A percentile compares a stretch with the other conserved stretches of the same genome.
phyloP scores from a whole-genome alignment of 768 basidiomycete species.

The Strobilomyces dryophilus region DNA sequence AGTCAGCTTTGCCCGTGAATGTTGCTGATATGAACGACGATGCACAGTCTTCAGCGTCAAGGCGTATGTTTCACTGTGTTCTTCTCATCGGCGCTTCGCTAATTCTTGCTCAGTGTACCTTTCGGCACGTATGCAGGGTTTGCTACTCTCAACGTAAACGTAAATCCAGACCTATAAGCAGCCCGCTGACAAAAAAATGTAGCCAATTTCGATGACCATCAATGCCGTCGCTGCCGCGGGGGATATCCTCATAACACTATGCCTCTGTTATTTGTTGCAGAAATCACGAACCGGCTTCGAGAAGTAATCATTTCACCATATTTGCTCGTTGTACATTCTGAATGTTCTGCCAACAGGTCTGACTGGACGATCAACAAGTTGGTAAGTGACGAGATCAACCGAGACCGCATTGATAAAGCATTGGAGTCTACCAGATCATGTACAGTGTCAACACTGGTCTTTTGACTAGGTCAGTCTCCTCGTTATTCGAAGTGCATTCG shows the following conservation, averaged over 20 bases:
- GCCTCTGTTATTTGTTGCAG: slow-evolving; percentile 44
- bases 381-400: slow-evolving; percentile 6
- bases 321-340: background rate
- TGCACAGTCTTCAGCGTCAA: background rate
- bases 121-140: slow-evolving; percentile 1
- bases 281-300: slow-evolving; percentile 48
- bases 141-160: background rate
- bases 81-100: background rate
- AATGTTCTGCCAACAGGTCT: slow-evolving; percentile 23
- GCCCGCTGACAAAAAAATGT: background rate
- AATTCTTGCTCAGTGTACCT: slow-evolving; percentile 34
- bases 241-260: slow-evolving; percentile 46
- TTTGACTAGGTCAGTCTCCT: slow-evolving; percentile 26
- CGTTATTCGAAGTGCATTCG: background rate
- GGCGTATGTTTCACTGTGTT: slow-evolving; percentile 1
- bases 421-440: slow-evolving; percentile 34
- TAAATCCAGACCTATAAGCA: background rate
- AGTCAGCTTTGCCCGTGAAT: background rate
- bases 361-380: slow-evolving; percentile 50
- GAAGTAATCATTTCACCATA: slow-evolving; percentile 20
- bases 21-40: background rate
- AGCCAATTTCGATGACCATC: background rate
- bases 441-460: slow-evolving; percentile 46
- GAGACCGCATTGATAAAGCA: background rate
- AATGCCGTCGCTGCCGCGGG: slow-evolving; percentile 47